phyloP scores from a whole-genome alignment of 176 grass and related monocot species.

The Oryza australiensis region DNA sequence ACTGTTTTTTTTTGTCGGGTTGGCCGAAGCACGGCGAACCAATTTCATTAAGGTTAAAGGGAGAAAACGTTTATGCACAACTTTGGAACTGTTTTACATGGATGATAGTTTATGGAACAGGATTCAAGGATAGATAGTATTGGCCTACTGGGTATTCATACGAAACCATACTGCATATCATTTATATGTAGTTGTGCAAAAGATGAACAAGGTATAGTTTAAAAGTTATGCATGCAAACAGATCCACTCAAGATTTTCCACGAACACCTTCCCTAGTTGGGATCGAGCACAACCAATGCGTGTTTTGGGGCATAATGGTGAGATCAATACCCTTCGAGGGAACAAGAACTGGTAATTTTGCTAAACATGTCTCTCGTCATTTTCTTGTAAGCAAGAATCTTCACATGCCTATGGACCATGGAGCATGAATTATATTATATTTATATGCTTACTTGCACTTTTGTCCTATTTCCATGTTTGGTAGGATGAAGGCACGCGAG shows the following conservation, averaged over 20 bases:
- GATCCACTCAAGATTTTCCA: slow-evolving; percentile 74
- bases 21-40: too few relatives aligned
- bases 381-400: background rate
- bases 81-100: slow-evolving; percentile 43
- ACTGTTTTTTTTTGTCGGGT: too few relatives aligned
- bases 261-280: slow-evolving; percentile 76
- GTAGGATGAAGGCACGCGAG: slow-evolving; percentile 91
- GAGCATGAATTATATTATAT: background rate
- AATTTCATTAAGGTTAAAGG: too few relatives aligned
- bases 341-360: slow-evolving; percentile 61
- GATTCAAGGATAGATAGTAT: background rate
- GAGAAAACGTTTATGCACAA: too few relatives aligned
- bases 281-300: slow-evolving; percentile 69
- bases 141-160: background rate
- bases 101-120: slow-evolving; percentile 2
- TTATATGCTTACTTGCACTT: background rate
- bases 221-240: slow-evolving; percentile 45
- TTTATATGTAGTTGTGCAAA: slow-evolving; percentile 8
- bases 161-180: background rate
- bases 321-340: slow-evolving; percentile 70
- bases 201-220: slow-evolving; percentile 1
- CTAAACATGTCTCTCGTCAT: background rate
- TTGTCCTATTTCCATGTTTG: slow-evolving; percentile 1
- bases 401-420: background rate
- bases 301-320: slow-evolving; percentile 63